Percentiles rank a stretch among this genome's conserved stretches.
phyloP scores from a whole-genome alignment of 2,329 filamentous ascomycete genomes.

The Trichoderma polysporum region DNA sequence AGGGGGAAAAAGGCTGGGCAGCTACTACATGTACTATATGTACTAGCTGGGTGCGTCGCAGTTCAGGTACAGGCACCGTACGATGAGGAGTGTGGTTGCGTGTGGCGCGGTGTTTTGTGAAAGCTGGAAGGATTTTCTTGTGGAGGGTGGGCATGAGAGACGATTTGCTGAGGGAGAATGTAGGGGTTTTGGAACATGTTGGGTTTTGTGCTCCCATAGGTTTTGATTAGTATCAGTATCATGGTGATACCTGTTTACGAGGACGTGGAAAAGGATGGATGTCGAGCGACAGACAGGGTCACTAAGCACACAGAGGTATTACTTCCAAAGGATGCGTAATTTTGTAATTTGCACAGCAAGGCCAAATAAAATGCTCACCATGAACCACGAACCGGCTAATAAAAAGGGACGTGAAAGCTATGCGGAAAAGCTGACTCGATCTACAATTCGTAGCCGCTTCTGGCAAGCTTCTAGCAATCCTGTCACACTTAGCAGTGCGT shows the following conservation, averaged over 20 bases:
- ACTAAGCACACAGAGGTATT: too few relatives aligned
- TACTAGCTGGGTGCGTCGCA: not conserved
- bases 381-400: too few relatives aligned
- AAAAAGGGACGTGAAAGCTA: too few relatives aligned
- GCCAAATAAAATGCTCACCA: too few relatives aligned
- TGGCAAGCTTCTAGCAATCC: conserved; percentile 11
- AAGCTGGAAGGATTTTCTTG: not conserved
- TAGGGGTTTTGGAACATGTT: not conserved
- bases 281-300: not conserved
- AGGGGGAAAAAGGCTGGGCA: not conserved
- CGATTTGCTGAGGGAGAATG: not conserved
- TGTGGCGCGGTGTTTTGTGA: not conserved
- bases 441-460: not conserved
- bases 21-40: not conserved
- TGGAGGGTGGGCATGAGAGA: conserved; percentile 1
- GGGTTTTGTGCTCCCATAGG: too few relatives aligned
- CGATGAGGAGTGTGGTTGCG: conserved; percentile 2
- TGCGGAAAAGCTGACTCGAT: conserved; percentile 7
- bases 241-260: not conserved
- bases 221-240: not conserved
- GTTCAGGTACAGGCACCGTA: conserved; percentile 1
- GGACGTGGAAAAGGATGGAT: not conserved
- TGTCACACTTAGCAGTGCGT: not conserved
- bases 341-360: too few relatives aligned
- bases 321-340: too few relatives aligned